These are phyloP conservation scores for Globisporangium radiosum DNA, from an alignment of 352 stramenopile species.

Conservation along the genomic window DNA sequence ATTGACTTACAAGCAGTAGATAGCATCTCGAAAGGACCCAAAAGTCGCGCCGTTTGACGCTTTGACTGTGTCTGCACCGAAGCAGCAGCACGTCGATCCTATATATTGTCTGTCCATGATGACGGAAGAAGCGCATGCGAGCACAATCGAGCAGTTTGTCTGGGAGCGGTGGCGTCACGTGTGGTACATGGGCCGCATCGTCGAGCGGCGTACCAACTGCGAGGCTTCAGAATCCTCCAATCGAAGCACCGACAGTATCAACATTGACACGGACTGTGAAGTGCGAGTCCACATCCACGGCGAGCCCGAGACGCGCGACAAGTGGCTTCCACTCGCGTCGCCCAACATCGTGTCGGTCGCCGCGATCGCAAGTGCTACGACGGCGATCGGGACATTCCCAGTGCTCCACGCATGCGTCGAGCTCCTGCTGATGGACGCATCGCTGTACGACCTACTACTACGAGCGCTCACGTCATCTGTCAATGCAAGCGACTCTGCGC, in stretches of 20 bases:
- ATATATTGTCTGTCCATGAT: too few relatives aligned
- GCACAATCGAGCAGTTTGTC: conserved; percentile 17
- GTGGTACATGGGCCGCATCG: conserved; percentile 44
- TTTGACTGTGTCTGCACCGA: too few relatives aligned
- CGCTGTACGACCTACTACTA: conserved; percentile 11
- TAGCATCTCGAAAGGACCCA: too few relatives aligned
- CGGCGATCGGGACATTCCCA: conserved; percentile 35
- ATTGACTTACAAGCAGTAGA: too few relatives aligned
- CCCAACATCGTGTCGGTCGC: conserved; percentile 24
- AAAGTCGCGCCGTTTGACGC: too few relatives aligned
- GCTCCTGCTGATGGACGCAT: conserved; percentile 27
- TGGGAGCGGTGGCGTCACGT: conserved; percentile 34
- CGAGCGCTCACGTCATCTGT: not conserved
- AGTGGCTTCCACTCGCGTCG: conserved; percentile 25
- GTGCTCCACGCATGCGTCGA: conserved; percentile 26
- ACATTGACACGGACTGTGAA: not conserved
- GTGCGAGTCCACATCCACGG: conserved; percentile 35
- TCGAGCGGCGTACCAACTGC: conserved; percentile 9
- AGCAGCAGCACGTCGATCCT: too few relatives aligned
- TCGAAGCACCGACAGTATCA: not conserved
- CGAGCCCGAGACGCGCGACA: conserved; percentile 34
- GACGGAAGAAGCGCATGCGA: not conserved
- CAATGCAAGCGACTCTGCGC: not conserved
- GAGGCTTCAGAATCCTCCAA: not conserved
- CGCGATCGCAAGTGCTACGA: conserved; percentile 15